These are phyloP conservation scores for Bipolaris zeicola DNA, from an alignment of 2,329 filamentous ascomycete genomes.

Conservation along the genomic window DNA sequence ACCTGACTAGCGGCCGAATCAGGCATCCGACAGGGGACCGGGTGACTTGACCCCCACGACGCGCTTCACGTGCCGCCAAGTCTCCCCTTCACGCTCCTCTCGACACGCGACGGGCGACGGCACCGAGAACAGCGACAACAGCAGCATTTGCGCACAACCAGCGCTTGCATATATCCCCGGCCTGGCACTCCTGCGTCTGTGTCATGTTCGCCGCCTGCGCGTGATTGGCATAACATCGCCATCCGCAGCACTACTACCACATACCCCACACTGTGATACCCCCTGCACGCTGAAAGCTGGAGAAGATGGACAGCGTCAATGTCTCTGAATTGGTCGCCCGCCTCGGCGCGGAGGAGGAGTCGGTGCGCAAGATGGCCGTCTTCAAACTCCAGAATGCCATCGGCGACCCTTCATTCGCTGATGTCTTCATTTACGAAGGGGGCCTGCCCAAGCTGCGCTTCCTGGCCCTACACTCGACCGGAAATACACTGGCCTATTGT, in stretches of 20 bases:
- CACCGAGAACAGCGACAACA: background rate
- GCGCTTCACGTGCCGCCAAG: constrained; percentile 35
- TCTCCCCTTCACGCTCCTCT: constrained; percentile 18
- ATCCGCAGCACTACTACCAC: constrained; percentile 15
- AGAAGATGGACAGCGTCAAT: constrained; percentile 60
- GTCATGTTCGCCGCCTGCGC: constrained; percentile 11
- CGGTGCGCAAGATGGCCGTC: constrained; percentile 95
- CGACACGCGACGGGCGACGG: constrained; percentile 16
- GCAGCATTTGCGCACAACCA: constrained; percentile 1
- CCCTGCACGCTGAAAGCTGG: constrained; percentile 6
- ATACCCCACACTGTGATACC: constrained; percentile 22
- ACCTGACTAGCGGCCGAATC: constrained; percentile 28
- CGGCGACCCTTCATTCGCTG: constrained; percentile 93
- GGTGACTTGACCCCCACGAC: constrained; percentile 20
- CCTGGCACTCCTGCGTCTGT: constrained; percentile 4
- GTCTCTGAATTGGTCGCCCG: constrained; percentile 64
- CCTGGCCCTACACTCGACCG: constrained; percentile 81
- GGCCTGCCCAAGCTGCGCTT: constrained; percentile 81
- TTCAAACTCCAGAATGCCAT: constrained; percentile 97
- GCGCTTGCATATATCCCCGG: constrained; percentile 8
- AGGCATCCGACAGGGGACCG: constrained; percentile 4
- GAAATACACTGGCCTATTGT: constrained; percentile 95
- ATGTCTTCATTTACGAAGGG: constrained; percentile 90
- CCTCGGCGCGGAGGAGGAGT: constrained; percentile 74
- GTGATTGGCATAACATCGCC: constrained; percentile 22